Base-by-base conservation (phyloP, 352 stramenopile genomes). In the Lagenidium giganteum region DNA sequence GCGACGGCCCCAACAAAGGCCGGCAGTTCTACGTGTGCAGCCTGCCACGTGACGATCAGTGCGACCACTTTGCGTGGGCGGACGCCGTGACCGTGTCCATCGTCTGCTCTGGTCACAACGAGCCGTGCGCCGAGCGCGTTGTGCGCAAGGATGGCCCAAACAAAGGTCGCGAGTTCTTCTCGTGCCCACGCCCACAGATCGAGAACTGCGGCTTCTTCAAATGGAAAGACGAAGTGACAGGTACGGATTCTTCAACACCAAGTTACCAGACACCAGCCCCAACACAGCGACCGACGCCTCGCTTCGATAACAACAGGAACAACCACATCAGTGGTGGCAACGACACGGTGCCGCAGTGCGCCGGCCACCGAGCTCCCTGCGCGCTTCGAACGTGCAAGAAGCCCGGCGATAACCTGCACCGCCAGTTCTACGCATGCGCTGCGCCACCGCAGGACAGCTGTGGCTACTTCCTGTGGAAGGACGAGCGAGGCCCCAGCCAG, bases 341-440 rank as follows among this genome's bases (percentile, higher is more conserved):
- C 6, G 43, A n/a, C n/a, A n/a, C n/a, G 43, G 37, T 41, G 3
- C 75, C 73, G 2, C 47, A 28, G 44, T 91, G 79, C 37, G 47
- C 59, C 1, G 69, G 69, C 2, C 74, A 89, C 29, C 46, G 65
- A 23, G 39, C 50, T 0, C 45, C 44, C 6, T 85, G 79, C 35
- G 65, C 67, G 20, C 35, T 67, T 11, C 70, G 76, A 32, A 79
- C 44, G 35, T 68, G 58, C 20, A 40, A 57, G 49, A 80, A 86
- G 54, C 29, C 47, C 23, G 63, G 74, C 20, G 57, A 63, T 4
- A 98, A 98, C 53, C 80, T 89, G 38, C 84, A 89, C 40, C 76
- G 91, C n/a, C 83, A 96, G 51, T 98, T 98, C 65, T 97, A 89
- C 59, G 71, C 76, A 11, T 98, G 93, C 62, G 80, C 74, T 7